Evolutionary conservation across 2,329 filamentous ascomycete genomes (phyloP).

Genomic region (Lomentospora prolificans): DNA sequence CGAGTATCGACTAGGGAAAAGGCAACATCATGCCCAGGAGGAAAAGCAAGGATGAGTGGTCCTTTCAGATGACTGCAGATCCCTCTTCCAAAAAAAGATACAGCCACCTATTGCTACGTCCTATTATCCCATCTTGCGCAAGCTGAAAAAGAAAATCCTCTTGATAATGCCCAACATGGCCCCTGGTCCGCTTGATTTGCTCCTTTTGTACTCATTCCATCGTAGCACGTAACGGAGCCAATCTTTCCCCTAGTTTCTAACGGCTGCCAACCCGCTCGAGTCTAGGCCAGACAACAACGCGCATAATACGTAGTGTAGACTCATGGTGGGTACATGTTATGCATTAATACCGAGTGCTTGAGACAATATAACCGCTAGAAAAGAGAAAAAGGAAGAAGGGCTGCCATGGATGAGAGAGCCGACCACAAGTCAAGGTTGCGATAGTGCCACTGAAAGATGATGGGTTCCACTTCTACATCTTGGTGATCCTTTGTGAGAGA

Average conservation of each 20-base stretch:
- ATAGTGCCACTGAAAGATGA: not conserved
- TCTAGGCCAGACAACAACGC: not conserved
- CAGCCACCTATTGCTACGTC: too few relatives aligned
- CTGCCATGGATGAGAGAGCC: not conserved
- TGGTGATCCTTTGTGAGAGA: not conserved
- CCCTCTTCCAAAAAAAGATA: too few relatives aligned
- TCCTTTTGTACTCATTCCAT: not conserved
- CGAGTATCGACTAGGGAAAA: not conserved
- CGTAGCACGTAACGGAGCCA: too few relatives aligned
- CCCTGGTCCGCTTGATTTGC: too few relatives aligned
- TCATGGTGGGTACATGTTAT: too few relatives aligned
- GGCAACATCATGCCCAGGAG: not conserved
- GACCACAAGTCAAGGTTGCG: not conserved
- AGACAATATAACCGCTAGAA: not conserved
- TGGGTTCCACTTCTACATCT: not conserved
- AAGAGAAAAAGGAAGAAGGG: not conserved
- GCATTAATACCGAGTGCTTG: not conserved
- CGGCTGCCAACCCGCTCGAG: not conserved
- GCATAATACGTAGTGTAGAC: too few relatives aligned
- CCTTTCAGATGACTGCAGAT: too few relatives aligned
- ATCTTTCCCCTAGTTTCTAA: too few relatives aligned
- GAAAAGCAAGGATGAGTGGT: not conserved
- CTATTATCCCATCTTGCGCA: too few relatives aligned
- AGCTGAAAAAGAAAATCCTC: too few relatives aligned
- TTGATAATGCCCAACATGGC: too few relatives aligned